A percentile compares a stretch with the other conserved stretches of the same genome.
Conservation (phyloP, 2,329 filamentous ascomycete species). For the Fusarium sulawesiense region DNA sequence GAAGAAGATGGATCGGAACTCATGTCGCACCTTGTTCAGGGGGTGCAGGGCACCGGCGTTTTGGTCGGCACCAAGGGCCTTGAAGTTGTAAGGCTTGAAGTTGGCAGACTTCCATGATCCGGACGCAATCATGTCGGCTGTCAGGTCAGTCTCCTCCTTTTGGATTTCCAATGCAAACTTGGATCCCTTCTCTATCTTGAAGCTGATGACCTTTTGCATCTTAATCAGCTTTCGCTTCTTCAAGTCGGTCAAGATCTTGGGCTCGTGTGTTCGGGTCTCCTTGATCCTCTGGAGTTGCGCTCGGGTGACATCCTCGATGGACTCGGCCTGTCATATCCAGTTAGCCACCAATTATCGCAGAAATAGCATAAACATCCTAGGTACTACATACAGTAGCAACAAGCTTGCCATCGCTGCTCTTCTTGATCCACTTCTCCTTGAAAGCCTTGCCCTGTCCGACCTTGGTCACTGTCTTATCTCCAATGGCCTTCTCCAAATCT, state of each 20-base stretch:
- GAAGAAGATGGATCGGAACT: slow-evolving; percentile 99
- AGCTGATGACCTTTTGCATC: slow-evolving; percentile 85
- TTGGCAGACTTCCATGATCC: slow-evolving; percentile 92
- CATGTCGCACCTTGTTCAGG: slow-evolving; percentile 93
- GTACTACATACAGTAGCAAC: slow-evolving; percentile 60
- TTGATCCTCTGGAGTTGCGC: slow-evolving; percentile 80
- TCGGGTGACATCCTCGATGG: slow-evolving; percentile 82
- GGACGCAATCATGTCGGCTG: slow-evolving; percentile 87
- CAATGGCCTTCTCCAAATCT: slow-evolving; percentile 76
- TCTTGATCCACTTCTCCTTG: slow-evolving; percentile 78
- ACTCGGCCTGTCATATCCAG: slow-evolving; percentile 63
- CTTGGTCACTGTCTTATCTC: slow-evolving; percentile 79
- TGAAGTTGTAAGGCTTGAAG: slow-evolving; percentile 88
- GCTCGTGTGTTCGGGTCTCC: slow-evolving; percentile 75
- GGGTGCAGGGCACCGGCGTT: slow-evolving; percentile 72
- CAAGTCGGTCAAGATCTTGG: slow-evolving; percentile 82
- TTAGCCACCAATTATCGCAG: slow-evolving; percentile 1
- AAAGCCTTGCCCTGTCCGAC: slow-evolving; percentile 96
- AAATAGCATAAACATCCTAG: background rate
- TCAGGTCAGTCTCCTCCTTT: slow-evolving; percentile 95
- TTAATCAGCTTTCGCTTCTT: slow-evolving; percentile 92
- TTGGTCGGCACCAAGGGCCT: slow-evolving; percentile 72
- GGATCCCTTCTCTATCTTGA: slow-evolving; percentile 83
- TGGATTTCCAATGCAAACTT: slow-evolving; percentile 91
- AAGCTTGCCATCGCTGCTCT: slow-evolving; percentile 68